These are phyloP conservation scores for Macrolepiota fuliginosa DNA, from an alignment of 768 basidiomycete genomes.

Conservation along the genomic window DNA sequence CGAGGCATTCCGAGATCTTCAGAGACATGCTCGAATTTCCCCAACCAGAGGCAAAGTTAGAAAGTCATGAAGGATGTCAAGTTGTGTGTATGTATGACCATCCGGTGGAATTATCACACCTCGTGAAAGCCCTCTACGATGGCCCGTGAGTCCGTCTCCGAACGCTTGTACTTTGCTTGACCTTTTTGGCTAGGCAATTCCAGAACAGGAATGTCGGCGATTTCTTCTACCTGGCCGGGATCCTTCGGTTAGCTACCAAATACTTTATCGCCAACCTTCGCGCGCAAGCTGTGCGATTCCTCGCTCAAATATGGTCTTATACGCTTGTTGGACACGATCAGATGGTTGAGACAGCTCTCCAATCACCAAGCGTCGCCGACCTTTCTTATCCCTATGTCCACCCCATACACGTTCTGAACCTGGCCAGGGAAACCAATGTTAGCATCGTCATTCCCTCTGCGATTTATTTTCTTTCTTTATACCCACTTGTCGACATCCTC, in stretches of 20 bases:
- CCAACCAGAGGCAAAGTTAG: conserved; percentile 29
- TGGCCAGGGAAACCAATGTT: conserved; percentile 49
- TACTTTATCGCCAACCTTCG: conserved; percentile 55
- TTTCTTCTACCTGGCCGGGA: conserved; percentile 54
- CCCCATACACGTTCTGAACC: conserved; percentile 55
- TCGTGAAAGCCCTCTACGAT: conserved; percentile 56
- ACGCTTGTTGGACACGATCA: conserved; percentile 55
- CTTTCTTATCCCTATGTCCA: conserved; percentile 59
- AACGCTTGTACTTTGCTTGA: not conserved
- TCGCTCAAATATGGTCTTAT: conserved; percentile 49
- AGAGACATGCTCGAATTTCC: conserved; percentile 53
- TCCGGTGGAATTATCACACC: conserved; percentile 44
- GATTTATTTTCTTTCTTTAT: conserved; percentile 58
- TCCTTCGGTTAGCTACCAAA: conserved; percentile 57
- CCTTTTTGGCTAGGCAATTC: conserved; percentile 28
- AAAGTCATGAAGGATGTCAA: conserved; percentile 44
- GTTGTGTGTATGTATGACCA: conserved; percentile 53
- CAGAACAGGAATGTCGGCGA: conserved; percentile 40
- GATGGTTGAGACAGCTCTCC: conserved; percentile 50
- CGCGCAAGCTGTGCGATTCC: conserved; percentile 45
- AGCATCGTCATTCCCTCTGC: conserved; percentile 47
- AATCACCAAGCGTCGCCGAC: conserved; percentile 36
- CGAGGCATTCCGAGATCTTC: conserved; percentile 57
- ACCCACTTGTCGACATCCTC: conserved; percentile 47
- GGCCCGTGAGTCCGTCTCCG: conserved; percentile 41